Base-by-base conservation (phyloP, 1,284 basidiomycete species). In the Cronartium quercuum region DNA sequence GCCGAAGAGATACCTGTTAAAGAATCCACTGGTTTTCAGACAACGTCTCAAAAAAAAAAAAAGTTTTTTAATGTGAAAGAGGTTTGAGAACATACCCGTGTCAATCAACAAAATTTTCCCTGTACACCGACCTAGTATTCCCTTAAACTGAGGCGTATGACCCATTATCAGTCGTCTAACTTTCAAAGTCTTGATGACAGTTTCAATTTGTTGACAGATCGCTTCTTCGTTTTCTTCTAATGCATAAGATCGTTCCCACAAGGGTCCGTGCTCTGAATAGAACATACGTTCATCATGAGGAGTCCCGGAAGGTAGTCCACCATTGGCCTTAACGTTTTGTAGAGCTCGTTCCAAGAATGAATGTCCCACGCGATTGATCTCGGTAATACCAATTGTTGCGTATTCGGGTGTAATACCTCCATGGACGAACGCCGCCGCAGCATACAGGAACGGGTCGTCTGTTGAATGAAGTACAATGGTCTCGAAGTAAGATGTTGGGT, bases 21-120 rank as follows among this genome's bases (percentile, higher is more conserved):
- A 51, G 24, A 76, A 76, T 24, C 18, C 55, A 67, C 42, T 24
- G 40, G 13, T 42, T 64, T 35, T 44, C 58, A 37, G 13, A 62
- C 35, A 40, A 58, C 21, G 35, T 55, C 61, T 60, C 62, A 71
- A 74, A 40, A 6, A 44, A 6, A 71, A 60, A 29, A 66, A 15
- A 6, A 37, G 7, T 12, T 64, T 35, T 6, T 34, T 3, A 35
- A 47, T 18, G 29, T 9, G 69, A 37, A 9, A 29, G n/a, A 29
- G 47, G 35, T 57, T 6, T 41, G 0, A n/a, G n/a, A 1, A 60
- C 77, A 74, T 55, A 78, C 82, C 83, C n/a, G 84, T 85, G 80
- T 96, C 94, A 68, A 97, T 95, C 77, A 96, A 90, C 78, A 96
- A 89, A 68, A 96, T 87, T 78, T 90, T 91, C 12, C 91, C 92